Conservation (phyloP, 106 monocot species). For the Amphibolis antarctica region DNA sequence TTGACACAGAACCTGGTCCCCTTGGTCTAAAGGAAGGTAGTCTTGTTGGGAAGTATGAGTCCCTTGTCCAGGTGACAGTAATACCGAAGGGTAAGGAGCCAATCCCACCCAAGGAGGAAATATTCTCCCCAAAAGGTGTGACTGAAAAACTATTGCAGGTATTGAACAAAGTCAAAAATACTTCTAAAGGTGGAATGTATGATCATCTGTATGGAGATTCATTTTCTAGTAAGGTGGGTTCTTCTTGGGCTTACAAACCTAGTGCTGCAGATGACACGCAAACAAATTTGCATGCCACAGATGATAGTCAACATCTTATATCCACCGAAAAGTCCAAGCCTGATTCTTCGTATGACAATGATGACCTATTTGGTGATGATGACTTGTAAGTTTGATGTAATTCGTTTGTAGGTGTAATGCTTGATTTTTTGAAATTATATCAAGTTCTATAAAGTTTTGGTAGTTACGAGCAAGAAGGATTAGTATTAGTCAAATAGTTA, state of each 20-base stretch:
- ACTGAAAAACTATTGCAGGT: slow-evolving; percentile 75
- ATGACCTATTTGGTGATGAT: slow-evolving; percentile 85
- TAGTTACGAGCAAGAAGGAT: too few species aligned
- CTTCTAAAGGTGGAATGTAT: slow-evolving; percentile 47
- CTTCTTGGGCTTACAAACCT: slow-evolving; percentile 71
- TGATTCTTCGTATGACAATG: slow-evolving; percentile 43
- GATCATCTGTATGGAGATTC: slow-evolving; percentile 82
- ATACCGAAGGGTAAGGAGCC: slow-evolving; percentile 95
- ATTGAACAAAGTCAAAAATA: slow-evolving; percentile 66
- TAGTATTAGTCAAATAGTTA: too few species aligned
- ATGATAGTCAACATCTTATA: slow-evolving; percentile 10
- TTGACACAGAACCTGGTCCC: slow-evolving; percentile 91
- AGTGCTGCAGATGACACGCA: slow-evolving; percentile 17
- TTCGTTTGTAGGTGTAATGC: not conserved
- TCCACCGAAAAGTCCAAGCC: slow-evolving; percentile 13
- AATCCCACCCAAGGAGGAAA: slow-evolving; percentile 24
- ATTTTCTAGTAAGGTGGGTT: slow-evolving; percentile 45
- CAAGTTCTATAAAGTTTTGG: not conserved
- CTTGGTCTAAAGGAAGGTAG: slow-evolving; percentile 92
- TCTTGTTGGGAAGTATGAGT: slow-evolving; percentile 96
- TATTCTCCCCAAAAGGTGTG: slow-evolving; percentile 49
- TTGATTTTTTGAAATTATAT: not conserved
- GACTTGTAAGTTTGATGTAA: slow-evolving; percentile 1
- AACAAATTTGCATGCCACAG: slow-evolving; percentile 5
- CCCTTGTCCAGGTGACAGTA: slow-evolving; percentile 74